Percentiles rank a stretch among this genome's conserved stretches.
phyloP scores from a whole-genome alignment of 371 early-diverging fungal species.

The Funneliformis caledonium region DNA sequence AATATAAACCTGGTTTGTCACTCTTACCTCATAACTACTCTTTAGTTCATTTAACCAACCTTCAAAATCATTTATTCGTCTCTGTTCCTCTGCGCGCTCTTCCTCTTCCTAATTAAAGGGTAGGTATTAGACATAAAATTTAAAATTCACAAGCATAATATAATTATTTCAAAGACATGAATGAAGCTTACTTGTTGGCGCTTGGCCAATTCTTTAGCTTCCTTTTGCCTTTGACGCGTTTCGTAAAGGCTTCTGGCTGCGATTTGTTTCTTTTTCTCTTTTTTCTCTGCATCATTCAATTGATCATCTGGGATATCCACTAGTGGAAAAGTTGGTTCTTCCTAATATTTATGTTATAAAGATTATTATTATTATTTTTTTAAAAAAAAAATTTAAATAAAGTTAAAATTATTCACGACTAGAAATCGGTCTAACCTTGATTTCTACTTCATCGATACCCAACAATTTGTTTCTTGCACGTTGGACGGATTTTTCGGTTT shows the following conservation, averaged over 20 bases:
- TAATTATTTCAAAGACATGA: neutral
- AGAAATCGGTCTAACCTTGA: conserved; percentile 50
- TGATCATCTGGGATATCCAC: conserved; percentile 83
- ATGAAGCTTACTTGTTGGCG: conserved; percentile 52
- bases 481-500: conserved; percentile 66
- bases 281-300: conserved; percentile 73
- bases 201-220: conserved; percentile 80
- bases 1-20: neutral
- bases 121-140: neutral
- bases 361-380: neutral
- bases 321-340: conserved; percentile 73
- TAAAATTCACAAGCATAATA: neutral
- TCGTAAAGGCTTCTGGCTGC: conserved; percentile 83
- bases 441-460: conserved; percentile 81
- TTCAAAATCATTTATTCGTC: conserved; percentile 66
- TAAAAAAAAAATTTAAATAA: neutral
- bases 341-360: conserved; percentile 45
- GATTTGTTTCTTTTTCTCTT: conserved; percentile 86
- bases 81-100: conserved; percentile 73
- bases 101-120: conserved; percentile 59
- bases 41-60: conserved; percentile 77
- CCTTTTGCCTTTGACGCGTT: conserved; percentile 76
- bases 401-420: neutral
- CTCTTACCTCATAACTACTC: conserved; percentile 57
- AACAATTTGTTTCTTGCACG: conserved; percentile 79